Evolutionary conservation across 352 stramenopile species (phyloP), one percentile per base, ranked within the genome.

Genomic region (Chrysophaeum taylorii): DNA sequence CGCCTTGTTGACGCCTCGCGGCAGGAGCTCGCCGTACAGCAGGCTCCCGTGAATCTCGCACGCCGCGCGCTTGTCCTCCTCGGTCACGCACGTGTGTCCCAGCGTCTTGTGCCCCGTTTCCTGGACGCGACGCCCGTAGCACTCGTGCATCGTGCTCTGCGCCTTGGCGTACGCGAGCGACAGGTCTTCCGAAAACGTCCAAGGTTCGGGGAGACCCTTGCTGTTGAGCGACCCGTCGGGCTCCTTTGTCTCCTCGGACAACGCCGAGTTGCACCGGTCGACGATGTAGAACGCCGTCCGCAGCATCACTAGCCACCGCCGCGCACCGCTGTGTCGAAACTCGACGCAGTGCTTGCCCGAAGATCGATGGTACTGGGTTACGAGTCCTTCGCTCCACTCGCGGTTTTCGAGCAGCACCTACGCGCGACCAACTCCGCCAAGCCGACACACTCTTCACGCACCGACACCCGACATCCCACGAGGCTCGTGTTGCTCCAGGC

Each of bases 51-150:
- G 39, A 29, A 31, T 12, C 37, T 60, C 66, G 66, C 15, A 29
- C 45, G 62, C 62, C 37, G 5, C 7, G 29, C 42, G n/a, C 41
- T 57, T 53, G 41, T 69, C 63, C 21, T 48, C 35, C 35, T 82
- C 75, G 5, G 77, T 82, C 29, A 82, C 63, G 70, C 77, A 81
- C 21, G 76, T 60, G 69, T 82, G 77, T 37, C 77, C 77, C 50
- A 68, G 60, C 0, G 77, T 82, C 70, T 79, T 77, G 71, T 82
- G 77, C 15, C 77, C 77, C 21, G 75, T 80, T 60, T 82, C 77
- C 69, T 82, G 76, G n/a, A 72, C 60, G 35, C 50, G 36, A 27
- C 69, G 62, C 41, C 75, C 77, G 64, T 81, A 82, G 18, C 71
- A 70, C 31, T 74, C 61, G 66, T 81, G 75, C 33, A 82, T 52